Percentiles rank a stretch among this genome's conserved stretches.
Evolutionary conservation across 1,139 yeast genomes (phyloP).

Genomic region (Hansenula lynferdii): DNA sequence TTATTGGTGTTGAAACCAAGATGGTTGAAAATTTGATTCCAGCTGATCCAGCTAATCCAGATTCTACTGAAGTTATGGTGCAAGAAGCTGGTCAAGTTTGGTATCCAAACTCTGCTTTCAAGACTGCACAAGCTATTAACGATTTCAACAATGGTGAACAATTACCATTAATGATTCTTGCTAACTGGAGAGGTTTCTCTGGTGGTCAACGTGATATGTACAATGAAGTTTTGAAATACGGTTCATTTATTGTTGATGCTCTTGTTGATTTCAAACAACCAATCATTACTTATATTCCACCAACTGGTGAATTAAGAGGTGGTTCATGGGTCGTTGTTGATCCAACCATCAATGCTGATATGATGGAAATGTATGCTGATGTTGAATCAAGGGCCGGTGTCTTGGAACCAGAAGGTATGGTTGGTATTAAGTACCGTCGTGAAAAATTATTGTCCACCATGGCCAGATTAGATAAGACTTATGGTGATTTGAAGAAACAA

Average conservation of each 20-base stretch:
- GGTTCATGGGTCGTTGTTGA: conserved; percentile 99
- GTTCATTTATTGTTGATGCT: conserved; percentile 95
- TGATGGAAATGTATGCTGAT: conserved; percentile 99
- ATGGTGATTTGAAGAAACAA: conserved; percentile 60
- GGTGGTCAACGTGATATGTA: conserved; percentile 99
- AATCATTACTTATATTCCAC: conserved; percentile 93
- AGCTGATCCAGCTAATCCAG: conserved; percentile 98
- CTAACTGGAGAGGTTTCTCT: conserved; percentile 99
- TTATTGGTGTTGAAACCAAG: conserved; percentile 92
- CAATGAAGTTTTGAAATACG: conserved; percentile 95
- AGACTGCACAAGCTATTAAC: conserved; percentile 97
- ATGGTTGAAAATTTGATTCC: conserved; percentile 85
- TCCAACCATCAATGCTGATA: conserved; percentile 92
- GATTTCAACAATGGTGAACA: conserved; percentile 98
- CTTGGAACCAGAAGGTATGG: conserved; percentile 98
- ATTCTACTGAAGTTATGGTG: conserved; percentile 77
- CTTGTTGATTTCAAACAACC: conserved; percentile 96
- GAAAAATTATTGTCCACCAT: conserved; percentile 86
- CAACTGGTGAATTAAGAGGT: conserved; percentile 97
- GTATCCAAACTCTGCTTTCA: conserved; percentile 98
- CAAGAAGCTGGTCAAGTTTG: conserved; percentile 99
- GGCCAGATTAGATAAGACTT: conserved; percentile 80
- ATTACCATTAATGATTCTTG: conserved; percentile 92
- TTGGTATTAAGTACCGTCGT: conserved; percentile 94
- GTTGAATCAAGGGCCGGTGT: conserved; percentile 97